Conservation (phyloP, 805 yeast genomes). For the Metschnikowia henanensis region DNA sequence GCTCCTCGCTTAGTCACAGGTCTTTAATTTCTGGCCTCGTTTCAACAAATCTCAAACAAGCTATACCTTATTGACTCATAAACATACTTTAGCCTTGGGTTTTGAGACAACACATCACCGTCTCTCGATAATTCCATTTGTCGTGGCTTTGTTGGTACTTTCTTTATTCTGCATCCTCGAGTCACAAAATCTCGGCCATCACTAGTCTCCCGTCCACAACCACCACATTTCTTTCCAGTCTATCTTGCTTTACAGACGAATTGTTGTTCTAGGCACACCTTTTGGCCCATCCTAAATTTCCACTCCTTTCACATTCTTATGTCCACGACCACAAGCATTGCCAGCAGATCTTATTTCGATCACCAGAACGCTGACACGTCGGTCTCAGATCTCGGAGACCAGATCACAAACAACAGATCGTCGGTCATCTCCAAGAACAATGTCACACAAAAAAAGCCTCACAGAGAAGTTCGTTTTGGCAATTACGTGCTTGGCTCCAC, state of each 20-base stretch:
- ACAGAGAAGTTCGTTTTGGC: conserved; percentile 82
- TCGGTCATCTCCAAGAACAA: conserved; percentile 5
- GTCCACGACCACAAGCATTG: conserved; percentile 10
- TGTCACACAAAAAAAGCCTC: conserved; percentile 19
- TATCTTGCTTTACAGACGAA: too few species aligned
- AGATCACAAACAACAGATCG: conserved; percentile 1
- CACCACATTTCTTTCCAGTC: neutral
- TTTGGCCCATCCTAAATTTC: too few species aligned
- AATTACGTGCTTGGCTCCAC: conserved; percentile 90
- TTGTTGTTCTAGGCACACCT: neutral
- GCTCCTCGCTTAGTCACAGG: neutral
- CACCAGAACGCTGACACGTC: conserved; percentile 9
- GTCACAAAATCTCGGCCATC: neutral
- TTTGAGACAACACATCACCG: too few species aligned
- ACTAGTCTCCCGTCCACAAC: neutral
- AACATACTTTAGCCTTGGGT: too few species aligned
- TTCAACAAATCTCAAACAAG: neutral
- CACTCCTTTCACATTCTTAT: too few species aligned
- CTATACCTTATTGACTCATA: too few species aligned
- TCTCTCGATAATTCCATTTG: too few species aligned
- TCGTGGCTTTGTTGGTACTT: too few species aligned
- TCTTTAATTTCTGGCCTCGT: neutral
- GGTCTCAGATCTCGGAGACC: conserved; percentile 8
- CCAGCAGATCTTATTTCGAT: conserved; percentile 9
- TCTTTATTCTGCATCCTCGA: neutral